phyloP scores from a whole-genome alignment of 2,329 filamentous ascomycete species.

The Talaromyces sp. region DNA sequence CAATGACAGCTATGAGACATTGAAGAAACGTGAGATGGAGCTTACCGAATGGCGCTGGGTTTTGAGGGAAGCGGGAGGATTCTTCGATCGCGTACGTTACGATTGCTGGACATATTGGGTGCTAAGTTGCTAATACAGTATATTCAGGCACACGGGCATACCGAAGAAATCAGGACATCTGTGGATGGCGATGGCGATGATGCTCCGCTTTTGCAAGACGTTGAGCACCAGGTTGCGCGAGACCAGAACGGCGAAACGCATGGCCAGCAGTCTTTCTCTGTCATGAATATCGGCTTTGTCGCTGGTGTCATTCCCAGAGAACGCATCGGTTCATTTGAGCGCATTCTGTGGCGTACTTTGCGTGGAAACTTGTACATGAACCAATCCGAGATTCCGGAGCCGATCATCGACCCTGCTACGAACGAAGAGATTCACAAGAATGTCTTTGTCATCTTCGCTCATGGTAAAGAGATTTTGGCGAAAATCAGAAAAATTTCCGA shows the following conservation, averaged over 20 bases:
- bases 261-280: conserved; percentile 84
- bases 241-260: conserved; percentile 60
- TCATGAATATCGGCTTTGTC: conserved; percentile 98
- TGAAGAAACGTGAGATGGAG: conserved; percentile 97
- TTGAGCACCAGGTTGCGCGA: conserved; percentile 71
- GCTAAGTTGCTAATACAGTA: conserved; percentile 8
- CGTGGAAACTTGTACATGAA: conserved; percentile 99
- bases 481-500: conserved; percentile 99
- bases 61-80: conserved; percentile 88
- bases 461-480: conserved; percentile 95
- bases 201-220: conserved; percentile 85
- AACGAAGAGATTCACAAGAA: conserved; percentile 95
- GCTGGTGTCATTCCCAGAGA: conserved; percentile 93
- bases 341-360: conserved; percentile 94
- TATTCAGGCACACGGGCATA: conserved; percentile 77
- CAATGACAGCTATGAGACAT: conserved; percentile 96
- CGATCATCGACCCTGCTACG: conserved; percentile 83
- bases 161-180: conserved; percentile 91
- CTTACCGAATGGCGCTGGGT: conserved; percentile 99
- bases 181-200: conserved; percentile 69
- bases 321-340: conserved; percentile 90
- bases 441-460: conserved; percentile 98
- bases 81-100: conserved; percentile 71
- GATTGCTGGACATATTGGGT: background rate
- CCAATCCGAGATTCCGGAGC: conserved; percentile 94